A percentile compares a stretch with the other conserved stretches of the same genome.
Conservation (phyloP, 1,284 basidiomycete species). For the Stygiomarasmius scandens region DNA sequence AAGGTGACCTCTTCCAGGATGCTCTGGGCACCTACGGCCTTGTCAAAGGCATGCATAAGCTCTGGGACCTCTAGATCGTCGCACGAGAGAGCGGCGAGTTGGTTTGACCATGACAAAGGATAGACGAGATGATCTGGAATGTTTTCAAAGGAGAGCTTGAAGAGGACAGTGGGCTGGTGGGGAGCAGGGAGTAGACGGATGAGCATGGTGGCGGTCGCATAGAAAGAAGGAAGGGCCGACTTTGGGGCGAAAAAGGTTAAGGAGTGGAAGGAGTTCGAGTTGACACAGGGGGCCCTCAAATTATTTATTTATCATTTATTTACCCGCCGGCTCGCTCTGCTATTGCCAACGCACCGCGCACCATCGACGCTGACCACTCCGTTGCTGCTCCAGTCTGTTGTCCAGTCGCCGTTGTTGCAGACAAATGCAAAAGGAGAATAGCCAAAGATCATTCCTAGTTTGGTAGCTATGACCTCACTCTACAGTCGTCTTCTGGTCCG, state of each 20-base stretch:
- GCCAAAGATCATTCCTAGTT: too few species aligned
- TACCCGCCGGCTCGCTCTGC: too few species aligned
- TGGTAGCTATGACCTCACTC: too few species aligned
- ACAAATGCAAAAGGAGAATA: too few species aligned
- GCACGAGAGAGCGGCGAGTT: constrained; percentile 50
- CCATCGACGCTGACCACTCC: too few species aligned
- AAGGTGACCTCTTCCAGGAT: constrained; percentile 63
- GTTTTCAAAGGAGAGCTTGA: constrained; percentile 62
- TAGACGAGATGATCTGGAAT: constrained; percentile 51
- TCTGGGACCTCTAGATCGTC: constrained; percentile 63
- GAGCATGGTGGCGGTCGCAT: constrained; percentile 49
- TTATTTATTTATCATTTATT: too few species aligned
- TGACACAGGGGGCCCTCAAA: not conserved
- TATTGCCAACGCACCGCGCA: too few species aligned
- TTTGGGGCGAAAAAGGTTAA: not conserved
- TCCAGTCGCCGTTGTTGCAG: too few species aligned
- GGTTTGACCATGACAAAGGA: constrained; percentile 59
- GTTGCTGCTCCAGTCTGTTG: too few species aligned
- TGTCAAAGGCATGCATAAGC: constrained; percentile 65
- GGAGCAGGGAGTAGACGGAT: constrained; percentile 64
- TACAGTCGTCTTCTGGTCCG: not conserved
- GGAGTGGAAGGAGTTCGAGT: not conserved
- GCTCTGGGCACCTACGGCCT: constrained; percentile 57
- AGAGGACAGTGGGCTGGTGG: constrained; percentile 66
- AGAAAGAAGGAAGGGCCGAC: not conserved